Evolutionary conservation across 2,329 filamentous ascomycete genomes (phyloP).

Genomic region (Coniochaeta prunicola): DNA sequence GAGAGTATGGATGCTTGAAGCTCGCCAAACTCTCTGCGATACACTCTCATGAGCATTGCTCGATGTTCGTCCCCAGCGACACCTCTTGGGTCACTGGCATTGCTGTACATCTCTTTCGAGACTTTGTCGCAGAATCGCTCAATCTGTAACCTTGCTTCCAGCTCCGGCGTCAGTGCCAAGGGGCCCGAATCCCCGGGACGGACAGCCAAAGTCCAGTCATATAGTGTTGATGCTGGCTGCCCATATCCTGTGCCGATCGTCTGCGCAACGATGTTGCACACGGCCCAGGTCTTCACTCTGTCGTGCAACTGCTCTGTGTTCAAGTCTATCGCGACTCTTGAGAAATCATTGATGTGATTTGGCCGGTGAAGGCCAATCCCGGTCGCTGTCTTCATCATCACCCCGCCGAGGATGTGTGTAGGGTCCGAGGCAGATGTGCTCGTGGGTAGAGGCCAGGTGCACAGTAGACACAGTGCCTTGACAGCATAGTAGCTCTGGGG

Average conservation of each 20-base stretch:
- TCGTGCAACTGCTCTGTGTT: constrained; percentile 75
- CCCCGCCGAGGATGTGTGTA: constrained; percentile 72
- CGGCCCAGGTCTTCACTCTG: constrained; percentile 73
- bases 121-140: constrained; percentile 72
- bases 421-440: constrained; percentile 74
- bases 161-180: constrained; percentile 51
- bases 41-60: constrained; percentile 59
- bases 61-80: constrained; percentile 61
- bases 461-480: constrained; percentile 72
- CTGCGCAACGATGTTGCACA: constrained; percentile 78
- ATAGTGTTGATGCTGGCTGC: constrained; percentile 70
- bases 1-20: constrained; percentile 54
- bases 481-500: constrained; percentile 75
- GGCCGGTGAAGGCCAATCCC: constrained; percentile 77
- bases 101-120: constrained; percentile 73
- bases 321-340: constrained; percentile 64
- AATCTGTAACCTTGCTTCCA: constrained; percentile 62
- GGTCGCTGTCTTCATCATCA: constrained; percentile 83
- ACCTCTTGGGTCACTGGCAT: constrained; percentile 64
- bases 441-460: constrained; percentile 77
- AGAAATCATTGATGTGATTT: constrained; percentile 78
- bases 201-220: constrained; percentile 65
- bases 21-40: constrained; percentile 57
- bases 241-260: constrained; percentile 78
- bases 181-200: constrained; percentile 53